Percentiles rank a stretch among this genome's conserved stretches.
These are phyloP conservation scores for Polygonum aviculare DNA, from an alignment of 148 eudicot genomes.

Conservation along the genomic window DNA sequence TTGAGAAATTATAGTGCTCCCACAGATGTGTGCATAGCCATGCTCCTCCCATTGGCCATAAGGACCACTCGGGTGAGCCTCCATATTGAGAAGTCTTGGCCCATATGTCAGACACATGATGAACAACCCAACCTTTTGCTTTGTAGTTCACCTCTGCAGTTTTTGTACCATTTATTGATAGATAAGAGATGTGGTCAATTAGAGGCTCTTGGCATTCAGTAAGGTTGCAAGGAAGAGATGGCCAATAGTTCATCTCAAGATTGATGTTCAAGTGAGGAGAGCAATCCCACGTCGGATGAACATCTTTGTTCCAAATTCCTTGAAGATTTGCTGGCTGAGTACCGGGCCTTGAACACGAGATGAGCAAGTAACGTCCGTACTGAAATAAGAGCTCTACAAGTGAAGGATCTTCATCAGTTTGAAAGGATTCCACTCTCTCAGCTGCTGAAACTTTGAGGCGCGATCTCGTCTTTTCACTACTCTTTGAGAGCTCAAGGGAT, in stretches of 20 bases:
- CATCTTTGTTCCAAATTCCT: slow-evolving; percentile 73
- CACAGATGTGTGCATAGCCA: slow-evolving; percentile 79
- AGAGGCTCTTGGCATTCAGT: slow-evolving; percentile 73
- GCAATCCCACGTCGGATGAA: slow-evolving; percentile 71
- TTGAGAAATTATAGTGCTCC: slow-evolving; percentile 72
- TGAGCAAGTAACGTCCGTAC: slow-evolving; percentile 77
- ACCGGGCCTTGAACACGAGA: slow-evolving; percentile 75
- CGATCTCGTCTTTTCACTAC: slow-evolving; percentile 14
- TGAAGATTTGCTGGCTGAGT: slow-evolving; percentile 78
- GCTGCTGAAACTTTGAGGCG: slow-evolving; percentile 24
- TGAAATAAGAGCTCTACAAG: slow-evolving; percentile 76
- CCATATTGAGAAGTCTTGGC: slow-evolving; percentile 69
- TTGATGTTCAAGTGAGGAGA: slow-evolving; percentile 91
- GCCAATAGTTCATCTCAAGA: slow-evolving; percentile 98
- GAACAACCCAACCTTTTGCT: slow-evolving; percentile 84
- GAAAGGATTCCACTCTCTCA: slow-evolving; percentile 63
- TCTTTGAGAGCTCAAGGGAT: slow-evolving; percentile 60
- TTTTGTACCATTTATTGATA: slow-evolving; percentile 57
- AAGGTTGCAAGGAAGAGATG: slow-evolving; percentile 72
- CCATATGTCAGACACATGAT: slow-evolving; percentile 82
- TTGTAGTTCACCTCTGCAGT: slow-evolving; percentile 73
- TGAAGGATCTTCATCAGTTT: slow-evolving; percentile 74
- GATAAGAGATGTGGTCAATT: slow-evolving; percentile 45
- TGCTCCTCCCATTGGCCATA: slow-evolving; percentile 99
- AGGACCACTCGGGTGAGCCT: slow-evolving; percentile 80